A percentile compares a stretch with the other conserved stretches of the same genome.
phyloP scores from a whole-genome alignment of 495 filamentous ascomycete species.

The Cenococcum geophilum region DNA sequence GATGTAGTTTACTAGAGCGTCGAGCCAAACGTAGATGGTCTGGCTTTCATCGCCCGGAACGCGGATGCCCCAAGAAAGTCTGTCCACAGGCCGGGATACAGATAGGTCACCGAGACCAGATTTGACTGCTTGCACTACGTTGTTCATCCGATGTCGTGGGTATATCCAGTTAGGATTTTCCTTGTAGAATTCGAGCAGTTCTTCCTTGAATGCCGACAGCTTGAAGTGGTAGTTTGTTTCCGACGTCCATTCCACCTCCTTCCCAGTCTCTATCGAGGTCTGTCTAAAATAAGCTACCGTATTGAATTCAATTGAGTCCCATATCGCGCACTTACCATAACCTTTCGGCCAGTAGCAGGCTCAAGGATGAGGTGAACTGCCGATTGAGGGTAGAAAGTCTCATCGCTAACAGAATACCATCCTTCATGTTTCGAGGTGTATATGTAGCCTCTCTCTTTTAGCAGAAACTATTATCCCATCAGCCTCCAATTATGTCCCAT shows the following conservation, averaged over 20 bases:
- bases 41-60: constrained; percentile 79
- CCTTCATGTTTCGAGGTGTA: constrained; percentile 83
- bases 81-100: constrained; percentile 71
- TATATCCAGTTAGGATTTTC: constrained; percentile 64
- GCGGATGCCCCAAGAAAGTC: constrained; percentile 82
- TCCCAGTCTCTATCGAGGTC: constrained; percentile 77
- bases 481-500: constrained; percentile 1
- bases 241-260: constrained; percentile 90
- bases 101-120: constrained; percentile 77
- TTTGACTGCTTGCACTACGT: constrained; percentile 62
- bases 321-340: constrained; percentile 49
- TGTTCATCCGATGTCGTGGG: constrained; percentile 57
- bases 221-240: constrained; percentile 94
- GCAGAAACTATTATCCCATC: constrained; percentile 46
- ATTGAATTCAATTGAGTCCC: background rate
- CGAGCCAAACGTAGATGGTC: constrained; percentile 97
- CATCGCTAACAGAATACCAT: constrained; percentile 95
- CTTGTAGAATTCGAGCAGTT: constrained; percentile 70
- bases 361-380: constrained; percentile 68
- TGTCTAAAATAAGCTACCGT: constrained; percentile 18
- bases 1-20: constrained; percentile 90
- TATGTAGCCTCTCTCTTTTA: constrained; percentile 69
- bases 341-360: constrained; percentile 70
- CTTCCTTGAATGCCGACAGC: constrained; percentile 69
- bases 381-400: constrained; percentile 84